These are phyloP conservation scores for Coemansia sp. DNA, from an alignment of 192 early-diverging fungal species.

Conservation along the genomic window DNA sequence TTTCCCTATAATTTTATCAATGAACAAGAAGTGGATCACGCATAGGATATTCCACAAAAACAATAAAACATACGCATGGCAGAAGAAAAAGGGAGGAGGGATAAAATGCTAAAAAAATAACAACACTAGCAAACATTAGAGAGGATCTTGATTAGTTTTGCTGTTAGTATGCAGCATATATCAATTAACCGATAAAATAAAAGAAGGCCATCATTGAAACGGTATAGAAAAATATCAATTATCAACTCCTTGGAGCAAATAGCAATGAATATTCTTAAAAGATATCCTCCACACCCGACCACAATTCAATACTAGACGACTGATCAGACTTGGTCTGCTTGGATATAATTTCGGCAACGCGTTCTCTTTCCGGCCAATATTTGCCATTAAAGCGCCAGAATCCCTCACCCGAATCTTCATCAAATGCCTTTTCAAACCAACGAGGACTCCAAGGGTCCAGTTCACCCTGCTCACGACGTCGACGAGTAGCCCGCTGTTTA, in stretches of 20 bases:
- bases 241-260: not conserved
- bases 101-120: no score
- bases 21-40: no score
- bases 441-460: slow-evolving; percentile 61
- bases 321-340: not conserved
- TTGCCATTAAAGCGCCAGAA: slow-evolving; percentile 65
- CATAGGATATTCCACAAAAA: no score
- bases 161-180: no score
- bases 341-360: slow-evolving; percentile 23
- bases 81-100: no score
- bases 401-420: slow-evolving; percentile 67
- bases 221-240: not conserved
- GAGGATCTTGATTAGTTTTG: no score
- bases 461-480: slow-evolving; percentile 61
- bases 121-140: no score
- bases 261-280: slow-evolving; percentile 18
- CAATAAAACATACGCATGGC: no score
- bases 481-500: slow-evolving; percentile 67
- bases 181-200: no score
- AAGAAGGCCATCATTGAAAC: no score
- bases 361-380: slow-evolving; percentile 71
- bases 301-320: slow-evolving; percentile 8
- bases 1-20: no score
- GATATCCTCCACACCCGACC: slow-evolving; percentile 45
- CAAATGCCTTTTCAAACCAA: slow-evolving; percentile 74